These are phyloP conservation scores for Thelonectria rubi DNA, from an alignment of 2,329 filamentous ascomycete species.

Conservation along the genomic window DNA sequence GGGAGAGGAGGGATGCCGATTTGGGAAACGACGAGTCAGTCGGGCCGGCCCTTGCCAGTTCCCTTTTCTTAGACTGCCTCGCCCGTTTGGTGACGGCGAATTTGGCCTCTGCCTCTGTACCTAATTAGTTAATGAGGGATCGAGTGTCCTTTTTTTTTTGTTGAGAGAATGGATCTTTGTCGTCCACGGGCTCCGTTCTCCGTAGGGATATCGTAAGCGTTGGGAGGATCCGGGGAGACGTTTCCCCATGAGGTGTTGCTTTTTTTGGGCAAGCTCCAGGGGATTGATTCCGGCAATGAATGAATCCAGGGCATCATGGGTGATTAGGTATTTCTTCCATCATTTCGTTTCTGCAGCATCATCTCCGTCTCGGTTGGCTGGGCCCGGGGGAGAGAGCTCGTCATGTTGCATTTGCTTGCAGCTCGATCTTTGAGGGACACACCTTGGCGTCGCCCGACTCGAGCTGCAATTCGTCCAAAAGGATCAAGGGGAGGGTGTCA, in stretches of 20 bases:
- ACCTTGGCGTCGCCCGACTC: background rate
- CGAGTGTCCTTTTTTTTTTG: background rate
- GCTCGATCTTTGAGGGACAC: background rate
- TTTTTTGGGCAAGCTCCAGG: constrained; percentile 18
- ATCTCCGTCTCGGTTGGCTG: background rate
- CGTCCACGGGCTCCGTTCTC: too few species aligned
- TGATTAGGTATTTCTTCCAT: background rate
- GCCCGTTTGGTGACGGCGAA: too few species aligned
- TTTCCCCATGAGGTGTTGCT: constrained; percentile 18
- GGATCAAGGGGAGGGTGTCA: background rate
- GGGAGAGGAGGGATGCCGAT: too few species aligned
- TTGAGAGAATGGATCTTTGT: background rate
- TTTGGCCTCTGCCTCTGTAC: too few species aligned
- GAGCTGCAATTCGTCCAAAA: background rate
- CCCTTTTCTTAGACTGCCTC: background rate
- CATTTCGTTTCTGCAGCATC: background rate
- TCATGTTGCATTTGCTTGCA: background rate
- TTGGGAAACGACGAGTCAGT: background rate
- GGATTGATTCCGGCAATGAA: constrained; percentile 8
- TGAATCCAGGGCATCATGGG: background rate
- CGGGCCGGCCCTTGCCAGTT: constrained; percentile 3
- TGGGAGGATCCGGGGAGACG: constrained; percentile 18
- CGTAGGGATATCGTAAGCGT: background rate
- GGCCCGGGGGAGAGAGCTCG: too few species aligned
- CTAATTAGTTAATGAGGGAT: too few species aligned